Percentiles rank a stretch among this genome's conserved stretches.
Conservation (phyloP, 108 stramenopile genomes). For the Fragilariopsis cylindrus region DNA sequence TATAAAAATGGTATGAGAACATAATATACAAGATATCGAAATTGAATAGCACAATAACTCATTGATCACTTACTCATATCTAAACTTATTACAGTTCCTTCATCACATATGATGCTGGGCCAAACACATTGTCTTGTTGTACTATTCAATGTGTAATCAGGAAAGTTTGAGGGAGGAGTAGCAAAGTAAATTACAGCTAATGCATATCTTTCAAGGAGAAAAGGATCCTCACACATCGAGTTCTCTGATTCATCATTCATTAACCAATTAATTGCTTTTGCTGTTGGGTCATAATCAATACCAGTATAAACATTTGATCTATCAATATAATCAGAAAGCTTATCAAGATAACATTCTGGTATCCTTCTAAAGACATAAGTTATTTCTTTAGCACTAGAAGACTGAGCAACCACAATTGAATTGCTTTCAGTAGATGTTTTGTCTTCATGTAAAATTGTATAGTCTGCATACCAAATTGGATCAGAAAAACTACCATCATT, state of each 20-base stretch:
- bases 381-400: neutral
- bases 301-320: neutral
- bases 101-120: neutral
- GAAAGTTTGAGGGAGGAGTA: neutral
- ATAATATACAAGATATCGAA: too few species aligned
- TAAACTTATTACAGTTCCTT: too few species aligned
- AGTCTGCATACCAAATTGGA: neutral
- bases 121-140: too few species aligned
- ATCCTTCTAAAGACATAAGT: neutral
- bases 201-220: constrained; percentile 3
- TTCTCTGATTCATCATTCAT: neutral
- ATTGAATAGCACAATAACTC: too few species aligned
- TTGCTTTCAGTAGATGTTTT: neutral
- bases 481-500: neutral
- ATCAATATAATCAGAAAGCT: neutral
- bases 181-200: neutral
- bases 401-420: neutral
- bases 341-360: neutral
- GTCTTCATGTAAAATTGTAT: neutral
- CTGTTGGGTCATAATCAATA: too few species aligned
- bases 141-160: too few species aligned
- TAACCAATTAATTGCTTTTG: neutral
- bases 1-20: too few species aligned
- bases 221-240: neutral
- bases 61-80: too few species aligned